A percentile compares a stretch with the other conserved stretches of the same genome.
These are phyloP conservation scores for Lignosus rhinocerotis DNA, from an alignment of 1,284 basidiomycete species.

Conservation along the genomic window DNA sequence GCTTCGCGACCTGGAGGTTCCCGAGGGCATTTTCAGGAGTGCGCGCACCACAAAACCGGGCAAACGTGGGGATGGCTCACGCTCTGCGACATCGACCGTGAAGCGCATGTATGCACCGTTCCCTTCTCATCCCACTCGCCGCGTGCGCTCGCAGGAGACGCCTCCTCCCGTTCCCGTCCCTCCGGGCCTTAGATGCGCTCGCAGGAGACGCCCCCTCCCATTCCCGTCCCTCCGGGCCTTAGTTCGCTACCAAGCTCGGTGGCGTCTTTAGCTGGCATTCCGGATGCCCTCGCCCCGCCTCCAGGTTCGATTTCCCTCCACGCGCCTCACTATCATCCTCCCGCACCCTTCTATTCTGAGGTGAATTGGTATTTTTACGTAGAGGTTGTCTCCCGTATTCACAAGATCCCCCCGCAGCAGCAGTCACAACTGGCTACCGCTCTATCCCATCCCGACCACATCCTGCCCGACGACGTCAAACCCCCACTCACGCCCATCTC, in stretches of 20 bases:
- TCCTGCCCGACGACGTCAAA: slow-evolving; percentile 14
- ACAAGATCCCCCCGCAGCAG: slow-evolving; percentile 11
- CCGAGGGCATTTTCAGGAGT: slow-evolving; percentile 55
- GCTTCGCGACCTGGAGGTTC: slow-evolving; percentile 35
- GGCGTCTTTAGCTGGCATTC: not conserved
- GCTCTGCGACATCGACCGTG: slow-evolving; percentile 23
- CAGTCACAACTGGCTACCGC: slow-evolving; percentile 15
- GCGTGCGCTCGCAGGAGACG: slow-evolving; percentile 15
- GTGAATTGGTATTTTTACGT: slow-evolving; percentile 23
- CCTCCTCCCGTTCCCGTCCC: slow-evolving; percentile 13
- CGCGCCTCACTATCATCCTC: slow-evolving; percentile 8
- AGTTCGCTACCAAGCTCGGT: slow-evolving; percentile 8
- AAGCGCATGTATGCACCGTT: slow-evolving; percentile 59
- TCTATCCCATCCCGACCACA: slow-evolving; percentile 12
- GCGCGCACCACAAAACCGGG: slow-evolving; percentile 26
- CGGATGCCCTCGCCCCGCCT: slow-evolving; percentile 10
- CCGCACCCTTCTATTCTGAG: slow-evolving; percentile 18
- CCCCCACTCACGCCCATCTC: slow-evolving; percentile 6
- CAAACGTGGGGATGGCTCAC: slow-evolving; percentile 23
- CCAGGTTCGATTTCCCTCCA: slow-evolving; percentile 16
- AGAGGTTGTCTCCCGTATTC: slow-evolving; percentile 13
- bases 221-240: slow-evolving; percentile 10
- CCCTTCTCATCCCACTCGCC: slow-evolving; percentile 38
- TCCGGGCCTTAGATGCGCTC: slow-evolving; percentile 16
- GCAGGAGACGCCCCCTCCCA: slow-evolving; percentile 14